Percentiles rank a stretch among this genome's conserved stretches.
Conservation (phyloP, 1,284 basidiomycete genomes). For the Sphagnurus paluster region DNA sequence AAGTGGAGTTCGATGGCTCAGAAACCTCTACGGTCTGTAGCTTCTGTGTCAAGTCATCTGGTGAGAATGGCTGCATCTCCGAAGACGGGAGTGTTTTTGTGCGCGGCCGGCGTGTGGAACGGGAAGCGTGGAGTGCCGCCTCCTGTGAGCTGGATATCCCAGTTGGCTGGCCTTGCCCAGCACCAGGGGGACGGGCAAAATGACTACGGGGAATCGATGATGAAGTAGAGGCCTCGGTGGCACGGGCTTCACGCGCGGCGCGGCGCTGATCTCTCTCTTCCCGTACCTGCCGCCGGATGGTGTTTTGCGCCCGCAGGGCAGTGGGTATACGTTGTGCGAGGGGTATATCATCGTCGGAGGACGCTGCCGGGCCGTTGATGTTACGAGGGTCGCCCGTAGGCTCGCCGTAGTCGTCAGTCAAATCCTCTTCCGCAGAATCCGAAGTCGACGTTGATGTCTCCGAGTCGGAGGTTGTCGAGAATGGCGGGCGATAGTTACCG, state of each 20-base stretch:
- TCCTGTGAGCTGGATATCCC: constrained; percentile 38
- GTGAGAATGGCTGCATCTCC: constrained; percentile 42
- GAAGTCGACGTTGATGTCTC: constrained; percentile 33
- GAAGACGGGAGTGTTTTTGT: constrained; percentile 49
- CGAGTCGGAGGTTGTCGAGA: constrained; percentile 36
- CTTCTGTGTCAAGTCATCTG: constrained; percentile 60
- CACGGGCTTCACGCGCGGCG: constrained; percentile 53
- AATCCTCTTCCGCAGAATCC: constrained; percentile 42
- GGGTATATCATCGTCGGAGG: constrained; percentile 69
- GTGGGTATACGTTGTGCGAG: constrained; percentile 77
- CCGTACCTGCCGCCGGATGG: constrained; percentile 68
- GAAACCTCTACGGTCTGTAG: constrained; percentile 50
- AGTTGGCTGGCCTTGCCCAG: constrained; percentile 19
- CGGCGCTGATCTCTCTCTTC: constrained; percentile 64
- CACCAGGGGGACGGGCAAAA: constrained; percentile 36
- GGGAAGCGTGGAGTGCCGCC: constrained; percentile 38
- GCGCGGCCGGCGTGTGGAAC: constrained; percentile 38
- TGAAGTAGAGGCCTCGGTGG: constrained; percentile 23
- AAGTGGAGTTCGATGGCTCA: constrained; percentile 15
- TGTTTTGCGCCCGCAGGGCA: constrained; percentile 74
- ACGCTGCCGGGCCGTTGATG: constrained; percentile 14
- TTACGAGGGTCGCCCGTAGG: constrained; percentile 11
- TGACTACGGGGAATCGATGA: constrained; percentile 30
- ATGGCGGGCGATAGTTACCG: constrained; percentile 29
- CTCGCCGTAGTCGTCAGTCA: constrained; percentile 44